phyloP scores from a whole-genome alignment of 1,284 basidiomycete genomes.

The Ganoderma lingzhi region DNA sequence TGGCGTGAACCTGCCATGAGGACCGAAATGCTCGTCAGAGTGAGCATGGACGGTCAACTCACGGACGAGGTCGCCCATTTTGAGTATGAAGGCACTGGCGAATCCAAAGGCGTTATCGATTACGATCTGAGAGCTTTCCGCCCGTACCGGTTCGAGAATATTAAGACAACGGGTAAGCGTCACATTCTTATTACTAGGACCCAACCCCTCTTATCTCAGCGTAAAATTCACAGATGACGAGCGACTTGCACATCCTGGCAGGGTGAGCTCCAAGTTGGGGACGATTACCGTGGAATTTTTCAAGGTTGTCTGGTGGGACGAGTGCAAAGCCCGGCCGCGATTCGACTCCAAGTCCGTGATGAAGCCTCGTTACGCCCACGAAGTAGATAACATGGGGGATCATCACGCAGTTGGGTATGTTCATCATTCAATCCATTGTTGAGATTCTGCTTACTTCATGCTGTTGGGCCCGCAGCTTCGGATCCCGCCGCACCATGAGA shows the following conservation, averaged over 20 bases:
- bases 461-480: background rate
- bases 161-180: conserved; percentile 6
- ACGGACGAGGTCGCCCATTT: conserved; percentile 6
- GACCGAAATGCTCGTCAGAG: conserved; percentile 9
- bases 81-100: conserved; percentile 5
- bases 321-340: conserved; percentile 1
- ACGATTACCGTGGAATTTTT: conserved; percentile 1
- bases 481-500: background rate
- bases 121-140: background rate
- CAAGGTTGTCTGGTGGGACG: background rate
- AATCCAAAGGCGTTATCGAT: background rate
- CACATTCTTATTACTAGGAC: background rate
- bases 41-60: conserved; percentile 9
- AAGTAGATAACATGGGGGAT: background rate
- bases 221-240: background rate
- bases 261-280: background rate
- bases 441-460: background rate
- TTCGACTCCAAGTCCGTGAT: conserved; percentile 1
- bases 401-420: conserved; percentile 3
- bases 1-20: background rate
- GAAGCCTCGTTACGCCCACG: background rate
- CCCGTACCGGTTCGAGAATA: conserved; percentile 6
- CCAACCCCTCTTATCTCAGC: background rate
- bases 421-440: too few species aligned
- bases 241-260: background rate